Conservation (phyloP, 2,329 filamentous ascomycete genomes). For the Aureobasidium sp. region DNA sequence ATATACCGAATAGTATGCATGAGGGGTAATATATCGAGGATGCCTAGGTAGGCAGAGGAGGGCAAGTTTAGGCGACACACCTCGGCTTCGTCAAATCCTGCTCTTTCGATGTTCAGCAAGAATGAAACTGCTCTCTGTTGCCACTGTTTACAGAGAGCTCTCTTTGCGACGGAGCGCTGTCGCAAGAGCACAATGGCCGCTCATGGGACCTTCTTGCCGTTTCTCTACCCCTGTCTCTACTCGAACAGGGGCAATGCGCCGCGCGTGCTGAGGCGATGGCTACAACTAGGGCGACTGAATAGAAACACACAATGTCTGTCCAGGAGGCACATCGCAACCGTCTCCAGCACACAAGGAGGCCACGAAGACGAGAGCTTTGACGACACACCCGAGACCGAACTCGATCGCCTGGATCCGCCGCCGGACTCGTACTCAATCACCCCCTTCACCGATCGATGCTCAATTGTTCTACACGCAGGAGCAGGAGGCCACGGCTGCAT, state of each 20-base stretch:
- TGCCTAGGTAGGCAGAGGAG: background rate
- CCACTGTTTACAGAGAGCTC: background rate
- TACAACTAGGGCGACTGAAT: slow-evolving; percentile 19
- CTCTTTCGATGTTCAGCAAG: background rate
- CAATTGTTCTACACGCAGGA: slow-evolving; percentile 68
- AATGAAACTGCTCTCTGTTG: background rate
- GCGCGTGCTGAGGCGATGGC: slow-evolving; percentile 15
- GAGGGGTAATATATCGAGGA: slow-evolving; percentile 1
- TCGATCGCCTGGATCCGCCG: slow-evolving; percentile 61
- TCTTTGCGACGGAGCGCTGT: background rate
- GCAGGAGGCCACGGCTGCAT: slow-evolving; percentile 85
- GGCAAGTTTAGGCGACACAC: background rate
- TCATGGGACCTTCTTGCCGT: slow-evolving; percentile 33
- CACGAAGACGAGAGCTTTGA: background rate
- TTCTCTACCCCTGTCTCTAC: slow-evolving; percentile 38
- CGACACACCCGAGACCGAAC: background rate
- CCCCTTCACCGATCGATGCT: slow-evolving; percentile 80
- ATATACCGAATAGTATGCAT: background rate
- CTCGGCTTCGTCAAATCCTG: background rate
- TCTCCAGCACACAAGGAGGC: slow-evolving; percentile 1
- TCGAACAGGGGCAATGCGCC: slow-evolving; percentile 16
- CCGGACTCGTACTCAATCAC: slow-evolving; percentile 78
- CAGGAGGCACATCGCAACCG: background rate
- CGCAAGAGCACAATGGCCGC: background rate
- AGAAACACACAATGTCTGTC: background rate